Conservation (phyloP, 2,329 filamentous ascomycete genomes). For the Chrysoporthe cubensis region DNA sequence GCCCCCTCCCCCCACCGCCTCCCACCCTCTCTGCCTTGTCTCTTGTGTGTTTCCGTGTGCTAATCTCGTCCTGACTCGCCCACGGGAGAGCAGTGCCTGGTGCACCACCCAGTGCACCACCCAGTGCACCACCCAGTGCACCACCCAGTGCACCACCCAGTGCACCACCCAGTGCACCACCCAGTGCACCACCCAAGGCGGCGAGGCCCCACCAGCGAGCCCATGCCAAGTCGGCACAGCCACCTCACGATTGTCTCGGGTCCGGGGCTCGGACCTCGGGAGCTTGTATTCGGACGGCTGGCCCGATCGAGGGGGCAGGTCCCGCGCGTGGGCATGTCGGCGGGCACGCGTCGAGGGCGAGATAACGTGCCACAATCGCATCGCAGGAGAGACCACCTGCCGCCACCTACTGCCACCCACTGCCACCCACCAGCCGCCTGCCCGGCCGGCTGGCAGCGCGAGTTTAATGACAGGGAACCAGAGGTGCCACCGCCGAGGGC, state of each 20-base stretch:
- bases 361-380: neutral
- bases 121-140: neutral
- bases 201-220: neutral
- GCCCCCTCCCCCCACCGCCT: neutral
- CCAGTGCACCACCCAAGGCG: neutral
- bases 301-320: neutral
- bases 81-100: neutral
- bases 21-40: neutral
- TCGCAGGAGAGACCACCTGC: neutral
- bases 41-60: neutral
- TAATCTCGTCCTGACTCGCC: neutral
- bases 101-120: too few species aligned
- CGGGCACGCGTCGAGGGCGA: neutral
- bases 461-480: slow-evolving; percentile 12
- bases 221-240: neutral
- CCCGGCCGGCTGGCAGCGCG: neutral
- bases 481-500: slow-evolving; percentile 5
- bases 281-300: neutral
- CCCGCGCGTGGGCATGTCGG: neutral
- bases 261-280: slow-evolving; percentile 9
- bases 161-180: too few species aligned
- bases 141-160: neutral
- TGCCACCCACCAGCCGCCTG: too few species aligned
- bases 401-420: neutral
- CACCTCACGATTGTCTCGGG: slow-evolving; percentile 5